phyloP scores from a whole-genome alignment of 192 early-diverging fungal genomes.

The Physocladia obscura region DNA sequence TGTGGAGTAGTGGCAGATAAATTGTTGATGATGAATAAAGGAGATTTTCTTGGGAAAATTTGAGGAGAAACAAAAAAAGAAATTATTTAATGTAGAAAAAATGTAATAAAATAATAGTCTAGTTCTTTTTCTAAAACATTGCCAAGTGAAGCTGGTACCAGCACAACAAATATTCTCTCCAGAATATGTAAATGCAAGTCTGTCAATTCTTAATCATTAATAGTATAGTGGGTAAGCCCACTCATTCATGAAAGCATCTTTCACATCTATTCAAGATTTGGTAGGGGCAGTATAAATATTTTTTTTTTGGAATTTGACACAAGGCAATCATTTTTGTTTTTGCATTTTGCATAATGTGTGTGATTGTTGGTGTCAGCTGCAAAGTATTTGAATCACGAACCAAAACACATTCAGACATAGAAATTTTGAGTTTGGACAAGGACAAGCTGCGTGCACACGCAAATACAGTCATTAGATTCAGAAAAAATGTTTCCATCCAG shows the following conservation, averaged over 20 bases:
- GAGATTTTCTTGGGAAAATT: too few species aligned
- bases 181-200: conserved; percentile 84
- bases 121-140: not conserved
- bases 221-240: conserved; percentile 87
- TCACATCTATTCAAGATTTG: conserved; percentile 89
- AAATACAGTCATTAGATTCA: conserved; percentile 89
- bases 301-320: conserved; percentile 69
- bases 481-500: conserved; percentile 90
- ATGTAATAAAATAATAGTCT: too few species aligned
- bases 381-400: not conserved
- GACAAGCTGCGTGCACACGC: conserved; percentile 58
- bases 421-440: not conserved
- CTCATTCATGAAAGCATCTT: conserved; percentile 81
- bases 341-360: conserved; percentile 11
- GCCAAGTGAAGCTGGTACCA: conserved; percentile 57
- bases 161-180: conserved; percentile 77
- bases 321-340: conserved; percentile 72
- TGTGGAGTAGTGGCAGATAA: too few species aligned
- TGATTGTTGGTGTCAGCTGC: not conserved
- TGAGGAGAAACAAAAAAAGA: too few species aligned
- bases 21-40: too few species aligned
- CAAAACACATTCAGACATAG: not conserved
- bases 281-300: conserved; percentile 88
- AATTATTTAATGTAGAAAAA: too few species aligned
- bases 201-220: conserved; percentile 88